These are phyloP conservation scores for Mortierella sp. DNA, from an alignment of 371 early-diverging fungal species.

Conservation along the genomic window DNA sequence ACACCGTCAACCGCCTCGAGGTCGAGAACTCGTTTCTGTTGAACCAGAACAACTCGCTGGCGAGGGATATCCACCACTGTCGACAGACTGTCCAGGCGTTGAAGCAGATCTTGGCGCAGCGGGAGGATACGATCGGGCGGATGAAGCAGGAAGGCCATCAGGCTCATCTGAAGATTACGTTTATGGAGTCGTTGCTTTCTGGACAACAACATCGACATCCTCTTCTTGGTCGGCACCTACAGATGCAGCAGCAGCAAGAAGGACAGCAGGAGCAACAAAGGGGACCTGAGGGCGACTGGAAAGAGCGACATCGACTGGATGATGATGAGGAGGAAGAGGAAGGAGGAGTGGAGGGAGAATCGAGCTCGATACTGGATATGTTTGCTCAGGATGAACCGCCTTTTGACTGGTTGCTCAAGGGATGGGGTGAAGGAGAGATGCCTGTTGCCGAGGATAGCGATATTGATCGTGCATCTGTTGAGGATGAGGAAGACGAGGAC, in stretches of 20 bases:
- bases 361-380: conserved; percentile 5
- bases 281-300: neutral
- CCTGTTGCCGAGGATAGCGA: conserved; percentile 3
- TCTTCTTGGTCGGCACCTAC: neutral
- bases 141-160: conserved; percentile 28
- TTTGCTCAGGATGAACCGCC: conserved; percentile 1
- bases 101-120: conserved; percentile 36
- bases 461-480: neutral
- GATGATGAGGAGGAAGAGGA: neutral
- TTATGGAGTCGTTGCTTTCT: conserved; percentile 35
- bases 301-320: neutral
- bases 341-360: neutral
- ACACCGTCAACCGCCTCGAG: conserved; percentile 37
- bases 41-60: conserved; percentile 35
- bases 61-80: conserved; percentile 37
- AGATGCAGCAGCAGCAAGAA: neutral
- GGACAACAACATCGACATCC: conserved; percentile 13
- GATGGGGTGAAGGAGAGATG: conserved; percentile 4
- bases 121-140: conserved; percentile 30
- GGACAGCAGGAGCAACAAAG: neutral
- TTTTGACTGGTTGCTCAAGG: conserved; percentile 1
- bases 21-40: conserved; percentile 42
- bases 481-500: neutral
- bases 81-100: conserved; percentile 47
- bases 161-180: conserved; percentile 29